Evolutionary conservation across 2,329 filamentous ascomycete species (phyloP).

Genomic region (Botrytis byssoidea): DNA sequence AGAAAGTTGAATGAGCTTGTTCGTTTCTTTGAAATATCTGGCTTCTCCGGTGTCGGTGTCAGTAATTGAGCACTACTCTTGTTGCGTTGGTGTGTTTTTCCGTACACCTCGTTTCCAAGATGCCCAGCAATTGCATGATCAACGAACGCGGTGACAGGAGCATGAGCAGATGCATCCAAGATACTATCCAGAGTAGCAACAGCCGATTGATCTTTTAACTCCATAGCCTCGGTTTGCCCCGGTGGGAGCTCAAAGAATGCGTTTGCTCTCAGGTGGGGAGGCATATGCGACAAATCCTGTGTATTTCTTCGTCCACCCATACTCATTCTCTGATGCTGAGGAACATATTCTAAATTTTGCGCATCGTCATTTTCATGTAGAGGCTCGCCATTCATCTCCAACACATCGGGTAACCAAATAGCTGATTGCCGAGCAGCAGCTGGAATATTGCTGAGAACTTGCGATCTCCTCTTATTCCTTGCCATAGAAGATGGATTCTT

Average conservation of each 20-base stretch:
- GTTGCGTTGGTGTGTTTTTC: slow-evolving; percentile 52
- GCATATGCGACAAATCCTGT: slow-evolving; percentile 55
- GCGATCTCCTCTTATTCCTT: slow-evolving; percentile 69
- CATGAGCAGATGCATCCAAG: slow-evolving; percentile 81
- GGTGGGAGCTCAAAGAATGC: slow-evolving; percentile 79
- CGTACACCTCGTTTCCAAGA: slow-evolving; percentile 73
- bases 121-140: slow-evolving; percentile 82
- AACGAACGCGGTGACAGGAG: slow-evolving; percentile 87
- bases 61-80: slow-evolving; percentile 45
- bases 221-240: slow-evolving; percentile 50
- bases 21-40: slow-evolving; percentile 43
- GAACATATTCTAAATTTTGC: slow-evolving; percentile 36
- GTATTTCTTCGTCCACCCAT: slow-evolving; percentile 38
- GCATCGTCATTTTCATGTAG: slow-evolving; percentile 30
- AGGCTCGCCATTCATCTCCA: slow-evolving; percentile 32
- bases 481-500: slow-evolving; percentile 63
- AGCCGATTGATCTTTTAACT: slow-evolving; percentile 75
- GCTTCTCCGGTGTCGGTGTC: slow-evolving; percentile 34
- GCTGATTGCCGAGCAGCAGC: slow-evolving; percentile 44
- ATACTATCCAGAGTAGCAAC: slow-evolving; percentile 88
- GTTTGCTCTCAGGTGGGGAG: slow-evolving; percentile 84
- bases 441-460: slow-evolving; percentile 66
- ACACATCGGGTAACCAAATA: slow-evolving; percentile 39
- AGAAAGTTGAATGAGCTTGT: slow-evolving; percentile 50
- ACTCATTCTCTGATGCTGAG: slow-evolving; percentile 38